Evolutionary conservation across 306 rosid species (phyloP).

Genomic region (Cucurbita argyrosperma): DNA sequence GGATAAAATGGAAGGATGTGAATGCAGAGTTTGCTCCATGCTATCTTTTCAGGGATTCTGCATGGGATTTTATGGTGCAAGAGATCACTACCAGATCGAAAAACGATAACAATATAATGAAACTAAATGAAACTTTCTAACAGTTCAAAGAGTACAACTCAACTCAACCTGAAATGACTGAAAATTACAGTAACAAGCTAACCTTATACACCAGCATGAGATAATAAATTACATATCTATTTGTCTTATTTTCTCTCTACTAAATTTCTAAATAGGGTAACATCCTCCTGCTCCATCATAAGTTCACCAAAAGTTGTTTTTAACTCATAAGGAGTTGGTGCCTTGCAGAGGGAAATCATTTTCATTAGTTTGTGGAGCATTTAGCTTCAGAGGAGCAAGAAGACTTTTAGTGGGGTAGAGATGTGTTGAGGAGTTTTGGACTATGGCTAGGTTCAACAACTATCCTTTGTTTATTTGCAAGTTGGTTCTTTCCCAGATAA

Average conservation of each 20-base stretch:
- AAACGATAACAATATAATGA: background rate
- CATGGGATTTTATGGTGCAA: slow-evolving; percentile 13
- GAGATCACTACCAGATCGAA: background rate
- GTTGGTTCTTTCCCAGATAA: no score
- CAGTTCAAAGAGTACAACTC: background rate
- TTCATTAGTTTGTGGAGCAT: background rate
- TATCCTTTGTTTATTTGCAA: background rate
- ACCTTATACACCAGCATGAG: no score
- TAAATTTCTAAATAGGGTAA: background rate
- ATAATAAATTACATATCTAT: background rate
- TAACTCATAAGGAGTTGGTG: background rate
- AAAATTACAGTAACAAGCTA: background rate
- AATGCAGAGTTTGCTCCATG: slow-evolving; percentile 9
- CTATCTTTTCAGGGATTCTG: slow-evolving; percentile 50
- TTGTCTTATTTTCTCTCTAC: background rate
- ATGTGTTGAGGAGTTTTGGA: background rate
- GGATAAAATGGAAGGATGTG: background rate
- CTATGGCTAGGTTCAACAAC: background rate
- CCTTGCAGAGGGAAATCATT: background rate
- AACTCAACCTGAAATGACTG: background rate
- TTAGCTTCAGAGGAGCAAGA: background rate
- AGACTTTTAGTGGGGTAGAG: background rate
- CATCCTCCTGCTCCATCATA: background rate
- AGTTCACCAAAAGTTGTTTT: background rate
- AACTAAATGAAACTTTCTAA: background rate